These are phyloP conservation scores for Ogataea hybrid DNA, from an alignment of 1,139 yeast genomes.

Conservation along the genomic window DNA sequence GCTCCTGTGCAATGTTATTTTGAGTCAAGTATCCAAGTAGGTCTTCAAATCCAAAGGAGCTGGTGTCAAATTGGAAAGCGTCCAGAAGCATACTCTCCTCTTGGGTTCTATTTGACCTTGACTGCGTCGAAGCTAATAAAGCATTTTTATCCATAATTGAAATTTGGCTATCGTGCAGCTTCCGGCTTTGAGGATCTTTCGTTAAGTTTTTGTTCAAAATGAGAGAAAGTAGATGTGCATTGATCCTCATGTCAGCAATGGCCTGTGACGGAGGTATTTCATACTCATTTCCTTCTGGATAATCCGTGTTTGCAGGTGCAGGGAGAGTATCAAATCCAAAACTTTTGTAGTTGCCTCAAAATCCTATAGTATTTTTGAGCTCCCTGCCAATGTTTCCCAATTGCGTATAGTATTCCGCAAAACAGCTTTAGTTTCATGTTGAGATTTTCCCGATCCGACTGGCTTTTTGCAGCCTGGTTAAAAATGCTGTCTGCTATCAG, in stretches of 20 bases:
- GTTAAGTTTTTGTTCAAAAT: slow-evolving; percentile 25
- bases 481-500: slow-evolving; percentile 35
- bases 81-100: slow-evolving; percentile 6
- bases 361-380: slow-evolving; percentile 33
- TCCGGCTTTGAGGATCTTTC: slow-evolving; percentile 1
- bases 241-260: slow-evolving; percentile 31
- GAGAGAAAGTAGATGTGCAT: slow-evolving; percentile 28
- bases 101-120: not conserved
- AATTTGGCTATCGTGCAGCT: not conserved
- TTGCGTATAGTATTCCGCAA: slow-evolving; percentile 26
- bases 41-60: slow-evolving; percentile 29
- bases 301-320: not conserved
- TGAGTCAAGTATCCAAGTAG: slow-evolving; percentile 22
- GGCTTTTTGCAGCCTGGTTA: slow-evolving; percentile 13
- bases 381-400: slow-evolving; percentile 33
- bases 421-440: slow-evolving; percentile 26
- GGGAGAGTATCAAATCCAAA: slow-evolving; percentile 28
- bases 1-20: not conserved
- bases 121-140: not conserved
- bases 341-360: slow-evolving; percentile 30
- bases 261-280: slow-evolving; percentile 28
- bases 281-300: slow-evolving; percentile 13
- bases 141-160: not conserved
- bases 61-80: slow-evolving; percentile 26
- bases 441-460: slow-evolving; percentile 2